phyloP scores from a whole-genome alignment of 2,329 filamentous ascomycete genomes.

The Penicillium brasilianum region DNA sequence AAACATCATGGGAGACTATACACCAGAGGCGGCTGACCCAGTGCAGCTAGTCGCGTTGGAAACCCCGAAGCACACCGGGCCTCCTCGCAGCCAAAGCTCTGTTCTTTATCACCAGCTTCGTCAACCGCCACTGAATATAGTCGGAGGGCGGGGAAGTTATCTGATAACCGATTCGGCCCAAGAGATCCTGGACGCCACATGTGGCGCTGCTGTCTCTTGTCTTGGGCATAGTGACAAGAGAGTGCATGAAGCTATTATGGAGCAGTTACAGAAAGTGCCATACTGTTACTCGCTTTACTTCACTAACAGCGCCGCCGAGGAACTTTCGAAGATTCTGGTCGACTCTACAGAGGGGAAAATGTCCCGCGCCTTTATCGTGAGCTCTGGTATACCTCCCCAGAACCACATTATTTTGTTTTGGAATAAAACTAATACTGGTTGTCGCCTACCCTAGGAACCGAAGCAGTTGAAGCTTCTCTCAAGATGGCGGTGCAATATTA shows the following conservation, averaged over 20 bases:
- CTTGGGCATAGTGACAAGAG: conserved; percentile 69
- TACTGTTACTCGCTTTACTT: conserved; percentile 65
- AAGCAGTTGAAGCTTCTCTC: conserved; percentile 69
- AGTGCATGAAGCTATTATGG: conserved; percentile 63
- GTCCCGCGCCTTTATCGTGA: conserved; percentile 60
- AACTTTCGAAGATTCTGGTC: conserved; percentile 55
- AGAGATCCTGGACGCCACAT: conserved; percentile 69
- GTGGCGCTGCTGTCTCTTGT: conserved; percentile 73
- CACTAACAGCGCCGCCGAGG: conserved; percentile 56
- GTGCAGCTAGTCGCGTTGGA: not conserved
- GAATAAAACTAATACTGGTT: conserved; percentile 10
- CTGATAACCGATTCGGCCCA: conserved; percentile 54
- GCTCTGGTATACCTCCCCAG: conserved; percentile 53
- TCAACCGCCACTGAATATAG: conserved; percentile 49
- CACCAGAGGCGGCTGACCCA: conserved; percentile 6
- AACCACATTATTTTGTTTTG: not conserved
- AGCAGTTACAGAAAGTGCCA: conserved; percentile 62
- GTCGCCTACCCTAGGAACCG: conserved; percentile 55
- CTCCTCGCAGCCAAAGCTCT: conserved; percentile 24
- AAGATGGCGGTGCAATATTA: conserved; percentile 71
- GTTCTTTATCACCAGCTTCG: conserved; percentile 58
- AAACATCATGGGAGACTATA: conserved; percentile 30
- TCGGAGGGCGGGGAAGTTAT: conserved; percentile 53
- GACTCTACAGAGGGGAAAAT: conserved; percentile 58
- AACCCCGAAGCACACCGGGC: not conserved